A percentile compares a stretch with the other conserved stretches of the same genome.
Conservation (phyloP, 805 yeast genomes). For the Candida koratica region DNA sequence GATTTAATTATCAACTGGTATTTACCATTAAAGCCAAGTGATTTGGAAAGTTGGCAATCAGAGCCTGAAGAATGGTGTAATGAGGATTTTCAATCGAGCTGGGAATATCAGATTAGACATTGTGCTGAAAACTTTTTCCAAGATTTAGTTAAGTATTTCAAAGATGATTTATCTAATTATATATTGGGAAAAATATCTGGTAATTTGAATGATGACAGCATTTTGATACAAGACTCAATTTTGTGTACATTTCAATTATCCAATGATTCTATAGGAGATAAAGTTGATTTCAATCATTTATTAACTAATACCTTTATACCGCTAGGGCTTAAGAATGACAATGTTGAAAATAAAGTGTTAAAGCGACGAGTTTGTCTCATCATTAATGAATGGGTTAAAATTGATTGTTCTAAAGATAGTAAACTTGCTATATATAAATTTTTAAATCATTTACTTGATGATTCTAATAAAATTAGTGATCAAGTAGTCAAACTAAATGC, state of each 20-base stretch:
- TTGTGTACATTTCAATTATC: slow-evolving; percentile 81
- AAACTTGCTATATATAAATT: slow-evolving; percentile 57
- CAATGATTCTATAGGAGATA: slow-evolving; percentile 58
- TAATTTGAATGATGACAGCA: slow-evolving; percentile 40
- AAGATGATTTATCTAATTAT: slow-evolving; percentile 49
- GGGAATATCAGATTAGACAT: slow-evolving; percentile 81
- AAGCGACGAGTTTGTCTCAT: slow-evolving; percentile 75
- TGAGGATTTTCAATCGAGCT: slow-evolving; percentile 70
- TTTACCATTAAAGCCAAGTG: slow-evolving; percentile 67
- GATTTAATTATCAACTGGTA: slow-evolving; percentile 71
- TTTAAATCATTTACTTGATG: slow-evolving; percentile 44
- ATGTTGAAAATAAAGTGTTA: slow-evolving; percentile 52
- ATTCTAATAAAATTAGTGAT: slow-evolving; percentile 52
- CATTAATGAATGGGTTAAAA: slow-evolving; percentile 75
- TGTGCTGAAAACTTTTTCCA: slow-evolving; percentile 85
- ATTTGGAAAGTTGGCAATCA: slow-evolving; percentile 72
- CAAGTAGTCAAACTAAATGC: slow-evolving; percentile 78
- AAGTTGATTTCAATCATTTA: slow-evolving; percentile 65
- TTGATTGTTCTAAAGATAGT: slow-evolving; percentile 58
- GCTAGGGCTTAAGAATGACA: slow-evolving; percentile 48
- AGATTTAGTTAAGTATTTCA: slow-evolving; percentile 64
- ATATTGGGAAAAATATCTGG: slow-evolving; percentile 57
- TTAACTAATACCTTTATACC: slow-evolving; percentile 65
- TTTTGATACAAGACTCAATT: slow-evolving; percentile 72
- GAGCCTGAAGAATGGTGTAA: slow-evolving; percentile 94